These are phyloP conservation scores for Penicillium salamii DNA, from an alignment of 495 filamentous ascomycete genomes.

Conservation along the genomic window DNA sequence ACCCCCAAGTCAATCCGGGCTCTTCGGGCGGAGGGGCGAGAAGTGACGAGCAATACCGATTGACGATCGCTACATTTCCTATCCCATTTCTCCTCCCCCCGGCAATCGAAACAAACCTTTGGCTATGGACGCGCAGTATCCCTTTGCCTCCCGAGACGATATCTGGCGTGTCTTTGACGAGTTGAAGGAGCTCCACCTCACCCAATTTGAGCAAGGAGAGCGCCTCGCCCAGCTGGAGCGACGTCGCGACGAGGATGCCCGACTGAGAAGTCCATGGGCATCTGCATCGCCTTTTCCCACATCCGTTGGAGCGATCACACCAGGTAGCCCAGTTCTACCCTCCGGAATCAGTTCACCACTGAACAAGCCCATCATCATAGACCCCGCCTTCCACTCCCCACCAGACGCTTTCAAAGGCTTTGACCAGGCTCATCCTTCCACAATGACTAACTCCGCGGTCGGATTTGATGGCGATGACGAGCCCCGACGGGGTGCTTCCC, in stretches of 20 bases:
- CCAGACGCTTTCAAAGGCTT: slow-evolving; percentile 80
- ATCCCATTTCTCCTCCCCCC: slow-evolving; percentile 1
- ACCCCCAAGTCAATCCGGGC: background rate
- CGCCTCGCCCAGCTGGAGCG: slow-evolving; percentile 76
- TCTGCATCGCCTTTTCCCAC: slow-evolving; percentile 75
- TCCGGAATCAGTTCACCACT: slow-evolving; percentile 2
- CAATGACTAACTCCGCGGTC: slow-evolving; percentile 61
- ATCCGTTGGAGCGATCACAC: slow-evolving; percentile 66
- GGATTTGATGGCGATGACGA: slow-evolving; percentile 88
- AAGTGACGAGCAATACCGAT: background rate
- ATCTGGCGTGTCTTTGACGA: slow-evolving; percentile 85
- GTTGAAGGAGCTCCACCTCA: slow-evolving; percentile 74
- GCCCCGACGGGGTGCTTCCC: slow-evolving; percentile 83
- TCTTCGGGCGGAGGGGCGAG: slow-evolving; percentile 1
- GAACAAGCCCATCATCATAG: slow-evolving; percentile 41
- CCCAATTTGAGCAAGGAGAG: slow-evolving; percentile 79
- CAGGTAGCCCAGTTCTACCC: slow-evolving; percentile 54
- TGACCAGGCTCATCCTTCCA: slow-evolving; percentile 71
- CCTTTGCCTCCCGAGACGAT: slow-evolving; percentile 69
- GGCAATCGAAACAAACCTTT: background rate
- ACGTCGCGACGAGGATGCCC: slow-evolving; percentile 76
- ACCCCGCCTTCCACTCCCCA: slow-evolving; percentile 67
- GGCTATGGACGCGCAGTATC: slow-evolving; percentile 64
- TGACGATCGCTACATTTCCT: background rate
- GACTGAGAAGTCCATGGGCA: slow-evolving; percentile 83